These are phyloP conservation scores for Xylaria flabelliformis DNA, from an alignment of 495 filamentous ascomycete genomes.

Conservation along the genomic window DNA sequence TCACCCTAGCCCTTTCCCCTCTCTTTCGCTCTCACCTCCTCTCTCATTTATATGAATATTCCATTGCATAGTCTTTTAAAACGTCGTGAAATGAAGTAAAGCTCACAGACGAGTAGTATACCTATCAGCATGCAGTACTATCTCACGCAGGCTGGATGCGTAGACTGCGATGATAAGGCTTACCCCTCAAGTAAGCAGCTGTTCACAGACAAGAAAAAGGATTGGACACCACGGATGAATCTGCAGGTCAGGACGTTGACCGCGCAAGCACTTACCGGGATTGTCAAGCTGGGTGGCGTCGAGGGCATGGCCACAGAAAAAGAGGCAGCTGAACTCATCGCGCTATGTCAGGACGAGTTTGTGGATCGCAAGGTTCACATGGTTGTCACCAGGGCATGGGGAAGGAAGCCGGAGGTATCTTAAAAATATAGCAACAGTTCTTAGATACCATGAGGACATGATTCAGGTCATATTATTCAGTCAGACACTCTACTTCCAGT, in stretches of 20 bases:
- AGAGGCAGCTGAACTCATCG: conserved; percentile 12
- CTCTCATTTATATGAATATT: not conserved
- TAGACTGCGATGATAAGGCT: conserved; percentile 18
- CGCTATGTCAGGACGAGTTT: not conserved
- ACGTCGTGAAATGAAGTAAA: not conserved
- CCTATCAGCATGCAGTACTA: conserved; percentile 18
- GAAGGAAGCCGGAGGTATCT: conserved; percentile 10
- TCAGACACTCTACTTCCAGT: not conserved
- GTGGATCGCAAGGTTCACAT: conserved; percentile 10
- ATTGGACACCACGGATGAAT: conserved; percentile 14
- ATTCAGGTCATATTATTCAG: not conserved
- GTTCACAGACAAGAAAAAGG: not conserved
- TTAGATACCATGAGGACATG: not conserved
- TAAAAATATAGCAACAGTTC: not conserved
- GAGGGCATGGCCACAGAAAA: conserved; percentile 22
- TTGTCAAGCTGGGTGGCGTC: conserved; percentile 13
- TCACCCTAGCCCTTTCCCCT: not conserved
- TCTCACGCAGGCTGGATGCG: conserved; percentile 9
- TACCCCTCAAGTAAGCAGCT: conserved; percentile 6
- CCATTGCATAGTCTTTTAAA: not conserved
- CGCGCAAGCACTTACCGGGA: conserved; percentile 9
- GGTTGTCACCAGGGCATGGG: conserved; percentile 17
- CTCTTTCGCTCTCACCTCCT: not conserved
- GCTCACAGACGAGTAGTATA: conserved; percentile 10
- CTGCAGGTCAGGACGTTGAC: not conserved